Base-by-base conservation (phyloP, 306 rosid species). In the Vachellia pachyceras region DNA sequence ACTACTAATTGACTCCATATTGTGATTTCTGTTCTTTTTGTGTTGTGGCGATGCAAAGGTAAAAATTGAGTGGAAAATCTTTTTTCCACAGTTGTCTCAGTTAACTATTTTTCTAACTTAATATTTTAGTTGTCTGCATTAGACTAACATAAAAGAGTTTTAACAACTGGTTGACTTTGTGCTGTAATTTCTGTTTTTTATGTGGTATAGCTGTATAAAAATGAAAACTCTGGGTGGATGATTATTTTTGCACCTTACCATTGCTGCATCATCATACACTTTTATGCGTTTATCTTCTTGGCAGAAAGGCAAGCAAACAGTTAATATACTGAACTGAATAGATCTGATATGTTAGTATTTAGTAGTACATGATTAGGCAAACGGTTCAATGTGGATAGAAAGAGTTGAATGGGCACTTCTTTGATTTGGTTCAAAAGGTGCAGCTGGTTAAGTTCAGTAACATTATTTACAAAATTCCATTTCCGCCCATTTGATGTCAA, bases 401-500 rank as follows among this genome's bases (percentile, higher is more conserved):
- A 66, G 81, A 66, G 63, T 46, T n/a, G 20, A 44, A 35, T 17
- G 23, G 22, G 25, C 23, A 7, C 23, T 54, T 54, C 22, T 54
- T 47, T 66, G 44, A 77, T 64, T 79, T 63, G 73, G 7, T 86
- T 83, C 77, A 18, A 14, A n/a, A 82, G 50, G 74, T 58, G 45
- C n/a, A 39, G 23, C 41, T 82, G 36, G 25, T 14, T 37, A 35
- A 22, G 54, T 82, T 73, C 58, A 69, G 50, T 71, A 64, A 75
- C 39, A 49, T 42, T 42, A 73, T 39, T 77, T 61, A 47, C 49
- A 69, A 40, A 84, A 29, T 45, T 70, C 69, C 35, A 45, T 83
- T 77, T 72, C 70, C 72, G 77, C 85, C 61, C 61, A 45, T 82
- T 39, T 80, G 50, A 78, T 65, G 72, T 71, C 85, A 58, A 49